phyloP scores from a whole-genome alignment of 2,329 filamentous ascomycete species.

The Leptographium galeiforme region DNA sequence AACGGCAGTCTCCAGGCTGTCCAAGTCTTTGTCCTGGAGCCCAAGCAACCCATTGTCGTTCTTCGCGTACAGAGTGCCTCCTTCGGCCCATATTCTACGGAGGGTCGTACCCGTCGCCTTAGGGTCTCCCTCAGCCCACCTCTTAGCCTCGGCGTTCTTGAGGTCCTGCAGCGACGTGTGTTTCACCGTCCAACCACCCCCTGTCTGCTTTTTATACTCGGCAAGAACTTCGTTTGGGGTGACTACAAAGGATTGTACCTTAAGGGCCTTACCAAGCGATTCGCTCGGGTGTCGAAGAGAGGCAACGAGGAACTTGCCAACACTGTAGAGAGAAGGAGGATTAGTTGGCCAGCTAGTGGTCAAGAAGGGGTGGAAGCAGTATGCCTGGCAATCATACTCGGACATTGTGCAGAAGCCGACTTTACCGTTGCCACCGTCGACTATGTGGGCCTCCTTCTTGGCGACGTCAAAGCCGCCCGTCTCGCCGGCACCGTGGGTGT shows the following conservation, averaged over 20 bases:
- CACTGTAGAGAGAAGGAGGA: constrained; percentile 15
- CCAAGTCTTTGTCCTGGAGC: constrained; percentile 30
- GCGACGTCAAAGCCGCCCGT: constrained; percentile 46
- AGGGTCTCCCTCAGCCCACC: constrained; percentile 40
- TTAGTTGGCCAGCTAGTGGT: background rate
- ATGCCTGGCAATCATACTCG: constrained; percentile 32
- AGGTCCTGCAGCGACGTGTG: constrained; percentile 41
- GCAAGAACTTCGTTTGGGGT: constrained; percentile 47
- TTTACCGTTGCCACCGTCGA: constrained; percentile 47
- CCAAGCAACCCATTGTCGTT: constrained; percentile 51
- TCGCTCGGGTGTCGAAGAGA: constrained; percentile 43
- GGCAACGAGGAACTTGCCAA: constrained; percentile 52
- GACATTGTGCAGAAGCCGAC: constrained; percentile 58
- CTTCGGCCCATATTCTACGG: constrained; percentile 58
- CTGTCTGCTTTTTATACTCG: constrained; percentile 57
- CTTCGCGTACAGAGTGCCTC: constrained; percentile 56
- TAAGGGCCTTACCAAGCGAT: constrained; percentile 42
- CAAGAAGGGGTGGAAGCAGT: background rate
- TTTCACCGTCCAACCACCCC: constrained; percentile 38
- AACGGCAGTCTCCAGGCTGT: constrained; percentile 30
- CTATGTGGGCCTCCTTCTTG: constrained; percentile 42
- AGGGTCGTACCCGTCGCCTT: constrained; percentile 44
- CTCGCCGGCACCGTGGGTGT: constrained; percentile 20
- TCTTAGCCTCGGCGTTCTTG: constrained; percentile 40
- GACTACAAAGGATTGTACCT: constrained; percentile 58